Evolutionary conservation across 1,284 basidiomycete species (phyloP), one percentile per base, ranked within the genome.

Genomic region (Heterobasidion irregulare): DNA sequence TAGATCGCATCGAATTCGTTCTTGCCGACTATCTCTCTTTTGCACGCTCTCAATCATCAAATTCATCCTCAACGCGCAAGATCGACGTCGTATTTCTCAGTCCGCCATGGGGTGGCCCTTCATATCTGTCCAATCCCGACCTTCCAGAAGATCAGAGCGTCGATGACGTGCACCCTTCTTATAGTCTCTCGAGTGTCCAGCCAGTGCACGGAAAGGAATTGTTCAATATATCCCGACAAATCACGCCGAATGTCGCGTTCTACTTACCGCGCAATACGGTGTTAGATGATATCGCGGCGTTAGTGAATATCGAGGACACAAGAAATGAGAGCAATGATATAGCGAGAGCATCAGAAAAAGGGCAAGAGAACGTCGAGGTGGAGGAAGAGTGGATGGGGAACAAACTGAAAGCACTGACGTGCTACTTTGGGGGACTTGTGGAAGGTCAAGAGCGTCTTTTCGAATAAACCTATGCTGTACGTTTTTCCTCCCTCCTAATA

Each of bases 1-100:
- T 87, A 13, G 89, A 98, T 65, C 81, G 92, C 33, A 99, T 99
- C 64, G 92, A 94, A 60, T 98, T 98, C 65, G 79, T 99, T 47
- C 79, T 91, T n/a, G 80, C 79, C 1, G 95, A 98, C 72, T 97
- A 89, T 67, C 67, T 92, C 43, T 77, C 85, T 6, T 97, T 95
- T 66, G 88, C 88, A 1, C 72, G 78, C 15, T 71, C 84, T 0
- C 35, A 36, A 2, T 33, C 35, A 7, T 9, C 53, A 10, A 47
- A 13, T 47, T 47, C 46, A 8, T 10, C 46, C 26, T 32, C 46
- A 10, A 16, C 44, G 49, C 63, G 78, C 26, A 80, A 47, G 26
- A 85, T 95, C 55, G 92, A 96, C 64, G 86, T 90, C 8, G 83
- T 96, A 12, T 98, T 98, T 67, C 80, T 96, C 43, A 94, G 90